Percentiles rank a stretch among this genome's conserved stretches.
Evolutionary conservation across 352 stramenopile genomes (phyloP).

Genomic region (Aphanomyces astaci): DNA sequence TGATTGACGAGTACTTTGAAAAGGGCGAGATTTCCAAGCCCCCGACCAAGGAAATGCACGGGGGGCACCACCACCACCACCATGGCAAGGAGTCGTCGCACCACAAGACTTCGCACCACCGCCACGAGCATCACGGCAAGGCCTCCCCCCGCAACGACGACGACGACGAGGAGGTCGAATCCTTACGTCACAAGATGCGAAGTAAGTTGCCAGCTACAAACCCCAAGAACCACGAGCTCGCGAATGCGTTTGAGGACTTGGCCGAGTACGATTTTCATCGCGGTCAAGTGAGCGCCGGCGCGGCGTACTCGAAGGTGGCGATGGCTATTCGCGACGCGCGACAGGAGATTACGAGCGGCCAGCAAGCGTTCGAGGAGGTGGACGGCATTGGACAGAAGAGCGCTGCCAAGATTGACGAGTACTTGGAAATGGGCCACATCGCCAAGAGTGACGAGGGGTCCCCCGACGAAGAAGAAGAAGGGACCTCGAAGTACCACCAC

Average conservation of each 20-base stretch:
- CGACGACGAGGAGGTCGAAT: not conserved
- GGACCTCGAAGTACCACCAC: too few relatives aligned
- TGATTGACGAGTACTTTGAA: constrained; percentile 83
- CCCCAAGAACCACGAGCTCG: constrained; percentile 46
- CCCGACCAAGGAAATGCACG: not conserved
- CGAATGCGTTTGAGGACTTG: constrained; percentile 63
- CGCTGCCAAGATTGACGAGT: constrained; percentile 74
- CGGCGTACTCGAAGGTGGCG: constrained; percentile 77
- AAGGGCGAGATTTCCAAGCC: constrained; percentile 17
- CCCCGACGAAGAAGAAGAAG: too few relatives aligned
- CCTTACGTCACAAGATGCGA: not conserved
- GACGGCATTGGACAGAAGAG: constrained; percentile 75
- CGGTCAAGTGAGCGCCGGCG: constrained; percentile 71
- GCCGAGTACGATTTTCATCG: constrained; percentile 83
- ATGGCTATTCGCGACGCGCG: constrained; percentile 67
- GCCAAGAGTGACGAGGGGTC: not conserved
- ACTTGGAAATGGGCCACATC: constrained; percentile 54
- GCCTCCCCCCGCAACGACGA: not conserved
- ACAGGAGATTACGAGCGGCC: constrained; percentile 48
- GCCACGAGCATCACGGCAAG: too few relatives aligned
- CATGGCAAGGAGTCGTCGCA: too few relatives aligned
- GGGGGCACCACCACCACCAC: not conserved
- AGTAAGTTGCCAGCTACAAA: not conserved
- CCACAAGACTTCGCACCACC: not conserved
- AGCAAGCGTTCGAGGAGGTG: constrained; percentile 58